Base-by-base conservation (phyloP, 495 filamentous ascomycete genomes). In the Parachaetomium inaequale region DNA sequence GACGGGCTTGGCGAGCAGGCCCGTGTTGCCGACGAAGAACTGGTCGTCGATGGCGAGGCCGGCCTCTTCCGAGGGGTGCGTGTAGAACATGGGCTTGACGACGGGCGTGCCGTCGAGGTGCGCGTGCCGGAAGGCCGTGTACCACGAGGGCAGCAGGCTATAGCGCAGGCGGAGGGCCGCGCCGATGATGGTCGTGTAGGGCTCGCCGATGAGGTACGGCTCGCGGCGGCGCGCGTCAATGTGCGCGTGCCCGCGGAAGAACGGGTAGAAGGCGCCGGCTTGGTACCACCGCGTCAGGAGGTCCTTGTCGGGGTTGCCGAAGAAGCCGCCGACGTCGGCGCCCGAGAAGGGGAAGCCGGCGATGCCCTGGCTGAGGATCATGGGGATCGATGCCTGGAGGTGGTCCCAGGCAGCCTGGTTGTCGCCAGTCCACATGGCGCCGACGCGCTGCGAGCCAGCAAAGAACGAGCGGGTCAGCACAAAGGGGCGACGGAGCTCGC, bases 341-440 rank as follows among this genome's bases (percentile, higher is more conserved):
- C 94, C 95, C 8, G 92, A 83, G 67, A 98, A 98, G 17, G 94
- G 94, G 78, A 90, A 97, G 7, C 94, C 94, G 0, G 90, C 84
- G 68, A 98, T 93, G 38, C 92, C 92, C 60, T 96, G 89, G 75
- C 86, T 89, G 49, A 98, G 81, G 51, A 97, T 78, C 94, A 98
- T 98, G 23, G 94, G 93, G 55, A 98, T 82, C 2, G 89, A 85
- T 7, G 86, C 87, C 23, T 84, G 85, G 32, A 98, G 85, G 71
- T 98, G 92, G n/a, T 85, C 84, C 94, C 94, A 98, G 28, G 82
- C 85, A 7, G 94, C 94, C 68, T 91, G 88, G 77, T 98, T 98
- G 72, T 98, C 94, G 58, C 94, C 94, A 23, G 94, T 98, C 94
- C 94, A 98, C 91, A 96, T 96, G 56, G 94, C 94, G 55, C 90